Percentiles rank a stretch among this genome's conserved stretches.
Evolutionary conservation across 2,329 filamentous ascomycete species (phyloP).

Genomic region (Emmonsiellopsis sp.): DNA sequence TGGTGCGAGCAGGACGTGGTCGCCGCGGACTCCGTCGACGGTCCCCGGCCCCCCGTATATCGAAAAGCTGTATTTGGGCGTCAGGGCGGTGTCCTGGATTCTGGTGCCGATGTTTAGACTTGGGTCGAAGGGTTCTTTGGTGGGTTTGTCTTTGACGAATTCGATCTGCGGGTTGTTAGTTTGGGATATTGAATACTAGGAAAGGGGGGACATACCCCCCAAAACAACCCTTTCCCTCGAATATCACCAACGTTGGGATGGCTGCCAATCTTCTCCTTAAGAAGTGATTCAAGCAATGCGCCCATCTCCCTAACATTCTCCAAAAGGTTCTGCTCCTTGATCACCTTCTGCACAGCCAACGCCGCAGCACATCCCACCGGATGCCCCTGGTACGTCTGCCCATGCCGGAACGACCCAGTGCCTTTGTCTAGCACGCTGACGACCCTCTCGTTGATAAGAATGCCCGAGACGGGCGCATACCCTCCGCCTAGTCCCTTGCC

Average conservation of each 20-base stretch:
- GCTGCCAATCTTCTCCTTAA: slow-evolving; percentile 36
- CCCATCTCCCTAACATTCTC: slow-evolving; percentile 51
- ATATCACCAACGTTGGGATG: slow-evolving; percentile 50
- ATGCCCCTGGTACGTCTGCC: slow-evolving; percentile 54
- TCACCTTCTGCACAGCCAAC: slow-evolving; percentile 51
- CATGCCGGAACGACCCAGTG: slow-evolving; percentile 46
- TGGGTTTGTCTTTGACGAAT: slow-evolving; percentile 47
- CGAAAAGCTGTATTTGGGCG: slow-evolving; percentile 41
- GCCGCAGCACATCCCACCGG: slow-evolving; percentile 49
- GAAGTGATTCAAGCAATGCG: slow-evolving; percentile 25
- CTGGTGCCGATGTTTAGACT: slow-evolving; percentile 36
- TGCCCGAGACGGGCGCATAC: slow-evolving; percentile 46
- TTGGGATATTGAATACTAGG: background rate
- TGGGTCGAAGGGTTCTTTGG: slow-evolving; percentile 46
- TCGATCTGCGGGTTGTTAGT: slow-evolving; percentile 36
- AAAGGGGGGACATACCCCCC: slow-evolving; percentile 40
- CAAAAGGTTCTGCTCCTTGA: slow-evolving; percentile 49
- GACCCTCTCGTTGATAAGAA: slow-evolving; percentile 44
- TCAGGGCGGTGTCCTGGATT: slow-evolving; percentile 43
- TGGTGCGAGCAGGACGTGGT: slow-evolving; percentile 62
- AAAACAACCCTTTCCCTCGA: slow-evolving; percentile 50
- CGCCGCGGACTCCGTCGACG: slow-evolving; percentile 50
- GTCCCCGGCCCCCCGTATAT: slow-evolving; percentile 58
- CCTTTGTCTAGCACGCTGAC: slow-evolving; percentile 41
- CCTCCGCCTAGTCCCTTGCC: slow-evolving; percentile 53